Evolutionary conservation across 768 basidiomycete genomes (phyloP).

Genomic region (Podaxis rugospora): DNA sequence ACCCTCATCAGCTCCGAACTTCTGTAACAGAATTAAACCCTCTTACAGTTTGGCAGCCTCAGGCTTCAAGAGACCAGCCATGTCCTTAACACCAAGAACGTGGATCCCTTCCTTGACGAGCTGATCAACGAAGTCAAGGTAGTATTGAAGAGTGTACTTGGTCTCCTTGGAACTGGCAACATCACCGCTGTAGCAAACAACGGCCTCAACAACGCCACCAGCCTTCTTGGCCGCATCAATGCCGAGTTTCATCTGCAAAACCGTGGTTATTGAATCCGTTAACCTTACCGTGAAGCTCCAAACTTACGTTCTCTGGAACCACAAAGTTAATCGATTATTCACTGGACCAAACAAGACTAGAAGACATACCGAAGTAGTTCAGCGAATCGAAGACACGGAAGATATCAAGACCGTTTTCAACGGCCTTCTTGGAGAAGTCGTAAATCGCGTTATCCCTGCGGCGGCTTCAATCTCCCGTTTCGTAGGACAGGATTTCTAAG

Average conservation of each 20-base stretch:
- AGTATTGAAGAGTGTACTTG: constrained; percentile 97
- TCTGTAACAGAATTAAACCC: constrained; percentile 11
- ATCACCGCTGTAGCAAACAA: constrained; percentile 98
- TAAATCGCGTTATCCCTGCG: constrained; percentile 95
- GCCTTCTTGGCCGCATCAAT: constrained; percentile 99
- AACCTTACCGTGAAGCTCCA: background rate
- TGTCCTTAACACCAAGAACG: constrained; percentile 96
- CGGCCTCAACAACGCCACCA: constrained; percentile 96
- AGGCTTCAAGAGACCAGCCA: constrained; percentile 96
- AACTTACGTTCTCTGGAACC: constrained; percentile 63
- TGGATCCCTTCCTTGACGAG: constrained; percentile 95
- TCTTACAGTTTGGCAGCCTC: constrained; percentile 84
- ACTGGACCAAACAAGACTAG: background rate
- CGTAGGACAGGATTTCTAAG: background rate
- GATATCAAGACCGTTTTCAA: constrained; percentile 99
- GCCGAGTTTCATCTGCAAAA: constrained; percentile 83
- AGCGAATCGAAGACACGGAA: constrained; percentile 99
- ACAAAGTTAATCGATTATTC: constrained; percentile 1
- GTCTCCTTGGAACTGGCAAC: constrained; percentile 91
- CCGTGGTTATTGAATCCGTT: background rate
- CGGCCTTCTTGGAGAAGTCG: constrained; percentile 98
- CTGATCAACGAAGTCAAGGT: constrained; percentile 91
- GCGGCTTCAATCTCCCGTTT: constrained; percentile 8
- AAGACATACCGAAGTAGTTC: constrained; percentile 87
- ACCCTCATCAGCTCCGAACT: background rate